Evolutionary conservation across 169 alveolate species (phyloP).

Genomic region (Plasmodium chabaudi): DNA sequence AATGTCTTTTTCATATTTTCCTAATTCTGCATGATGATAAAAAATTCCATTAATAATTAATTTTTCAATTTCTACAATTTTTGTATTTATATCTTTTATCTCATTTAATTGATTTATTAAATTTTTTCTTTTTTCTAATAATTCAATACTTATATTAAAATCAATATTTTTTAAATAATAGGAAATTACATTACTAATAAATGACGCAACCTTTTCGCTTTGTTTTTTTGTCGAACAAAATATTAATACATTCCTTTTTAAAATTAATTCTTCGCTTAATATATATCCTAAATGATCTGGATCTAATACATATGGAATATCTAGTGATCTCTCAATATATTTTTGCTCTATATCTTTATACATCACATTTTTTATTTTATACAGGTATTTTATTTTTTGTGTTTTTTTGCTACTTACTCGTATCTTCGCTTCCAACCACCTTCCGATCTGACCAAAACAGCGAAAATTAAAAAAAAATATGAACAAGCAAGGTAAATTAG

Average conservation of each 20-base stretch:
- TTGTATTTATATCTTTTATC: conserved; percentile 7
- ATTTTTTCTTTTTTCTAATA: conserved; percentile 18
- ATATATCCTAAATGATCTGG: conserved; percentile 56
- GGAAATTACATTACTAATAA: conserved; percentile 32
- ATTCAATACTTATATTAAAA: conserved; percentile 6
- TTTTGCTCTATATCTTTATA: conserved; percentile 33
- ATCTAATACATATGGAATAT: conserved; percentile 14
- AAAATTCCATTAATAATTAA: conserved; percentile 57
- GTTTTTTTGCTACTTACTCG: conserved; percentile 31
- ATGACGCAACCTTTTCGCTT: conserved; percentile 42
- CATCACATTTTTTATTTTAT: conserved; percentile 39
- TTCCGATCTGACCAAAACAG: conserved; percentile 29
- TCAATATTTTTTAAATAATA: conserved; percentile 33
- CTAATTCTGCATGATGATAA: conserved; percentile 62
- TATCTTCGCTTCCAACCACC: conserved; percentile 63
- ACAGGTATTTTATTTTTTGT: conserved; percentile 51
- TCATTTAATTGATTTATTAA: conserved; percentile 28
- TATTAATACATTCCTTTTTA: conserved; percentile 58
- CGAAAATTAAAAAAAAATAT: not conserved
- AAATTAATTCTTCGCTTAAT: conserved; percentile 53
- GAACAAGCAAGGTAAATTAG: not conserved
- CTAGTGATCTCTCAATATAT: conserved; percentile 36
- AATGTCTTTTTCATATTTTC: conserved; percentile 31
- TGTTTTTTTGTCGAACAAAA: conserved; percentile 61
- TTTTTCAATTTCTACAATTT: conserved; percentile 19